Evolutionary conservation across 1,284 basidiomycete genomes (phyloP).

Genomic region (Malassezia obtusa): DNA sequence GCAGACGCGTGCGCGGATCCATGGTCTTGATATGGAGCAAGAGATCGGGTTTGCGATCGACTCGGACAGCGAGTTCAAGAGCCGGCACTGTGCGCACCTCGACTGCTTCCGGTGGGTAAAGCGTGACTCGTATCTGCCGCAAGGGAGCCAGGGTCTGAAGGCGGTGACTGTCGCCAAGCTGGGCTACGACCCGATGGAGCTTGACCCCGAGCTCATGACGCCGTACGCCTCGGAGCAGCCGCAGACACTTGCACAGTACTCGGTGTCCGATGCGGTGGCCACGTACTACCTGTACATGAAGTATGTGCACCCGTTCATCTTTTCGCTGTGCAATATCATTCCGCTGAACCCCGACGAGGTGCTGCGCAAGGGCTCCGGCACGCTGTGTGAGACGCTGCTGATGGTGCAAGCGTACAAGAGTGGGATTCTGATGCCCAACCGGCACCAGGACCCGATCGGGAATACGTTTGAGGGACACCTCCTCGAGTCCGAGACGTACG

Average conservation of each 20-base stretch:
- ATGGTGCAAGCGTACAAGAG: slow-evolving; percentile 96
- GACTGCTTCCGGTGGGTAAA: slow-evolving; percentile 99
- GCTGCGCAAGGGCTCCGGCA: slow-evolving; percentile 87
- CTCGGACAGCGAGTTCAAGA: slow-evolving; percentile 90
- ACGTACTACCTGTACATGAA: slow-evolving; percentile 99
- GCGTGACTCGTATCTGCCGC: slow-evolving; percentile 96
- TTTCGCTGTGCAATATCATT: slow-evolving; percentile 98
- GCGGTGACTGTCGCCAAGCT: slow-evolving; percentile 94
- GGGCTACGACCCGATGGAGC: slow-evolving; percentile 91
- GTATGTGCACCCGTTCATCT: slow-evolving; percentile 99
- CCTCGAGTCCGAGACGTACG: slow-evolving; percentile 92
- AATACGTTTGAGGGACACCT: slow-evolving; percentile 93
- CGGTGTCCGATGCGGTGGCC: slow-evolving; percentile 97
- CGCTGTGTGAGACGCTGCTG: slow-evolving; percentile 89
- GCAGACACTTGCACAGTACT: slow-evolving; percentile 88
- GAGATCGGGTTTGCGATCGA: slow-evolving; percentile 90
- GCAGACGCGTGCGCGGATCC: slow-evolving; percentile 71
- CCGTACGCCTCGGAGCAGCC: slow-evolving; percentile 98
- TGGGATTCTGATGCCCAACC: slow-evolving; percentile 93
- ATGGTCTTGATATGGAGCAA: slow-evolving; percentile 91
- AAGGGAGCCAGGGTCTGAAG: slow-evolving; percentile 96
- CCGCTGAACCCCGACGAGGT: slow-evolving; percentile 95
- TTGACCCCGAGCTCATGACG: slow-evolving; percentile 98
- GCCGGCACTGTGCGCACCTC: slow-evolving; percentile 88
- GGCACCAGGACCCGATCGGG: slow-evolving; percentile 84